Evolutionary conservation across 352 stramenopile species (phyloP), one percentile per base, ranked within the genome.

Genomic region (Pythium grandisporangium): DNA sequence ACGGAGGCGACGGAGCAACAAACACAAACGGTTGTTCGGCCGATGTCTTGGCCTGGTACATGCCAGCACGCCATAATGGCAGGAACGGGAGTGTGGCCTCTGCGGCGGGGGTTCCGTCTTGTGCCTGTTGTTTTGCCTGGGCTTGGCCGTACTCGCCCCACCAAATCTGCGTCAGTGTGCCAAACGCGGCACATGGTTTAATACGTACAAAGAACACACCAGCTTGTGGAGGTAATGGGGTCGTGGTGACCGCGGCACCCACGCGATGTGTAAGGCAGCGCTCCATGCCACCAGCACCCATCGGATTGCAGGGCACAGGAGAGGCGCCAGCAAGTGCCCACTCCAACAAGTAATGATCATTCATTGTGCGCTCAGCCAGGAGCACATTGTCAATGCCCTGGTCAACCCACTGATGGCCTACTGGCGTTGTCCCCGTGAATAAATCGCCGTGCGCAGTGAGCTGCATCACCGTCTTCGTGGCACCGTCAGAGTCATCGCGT

Each of bases 101-200:
- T n/a, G n/a, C n/a, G n/a, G n/a, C n/a, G n/a, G n/a, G n/a, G n/a
- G n/a, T n/a, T n/a, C n/a, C n/a, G n/a, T n/a, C n/a, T n/a, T n/a
- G n/a, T n/a, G n/a, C n/a, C n/a, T n/a, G n/a, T n/a, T n/a, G n/a
- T n/a, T n/a, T n/a, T n/a, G n/a, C n/a, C n/a, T n/a, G n/a, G n/a
- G n/a, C n/a, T n/a, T n/a, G n/a, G n/a, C n/a, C n/a, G 24, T 73
- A 73, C 22, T 62, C 50, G 1, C 67, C 65, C 67, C 67, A 81
- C 69, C 74, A 84, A 21, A 82, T 45, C 37, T 87, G 70, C 0
- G 74, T 84, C 4, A 79, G 45, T 0, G 69, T 77, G 1, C 74
- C 74, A 38, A 83, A 83, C 3, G 48, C 45, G 8, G 51, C 35
- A 30, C 74, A 87, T 0, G 74, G 58, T 39, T 73, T 67, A 3